Evolutionary conservation across 345 rosid genomes (phyloP), one percentile per base, ranked within the genome.

Genomic region (Triadica sebifera): DNA sequence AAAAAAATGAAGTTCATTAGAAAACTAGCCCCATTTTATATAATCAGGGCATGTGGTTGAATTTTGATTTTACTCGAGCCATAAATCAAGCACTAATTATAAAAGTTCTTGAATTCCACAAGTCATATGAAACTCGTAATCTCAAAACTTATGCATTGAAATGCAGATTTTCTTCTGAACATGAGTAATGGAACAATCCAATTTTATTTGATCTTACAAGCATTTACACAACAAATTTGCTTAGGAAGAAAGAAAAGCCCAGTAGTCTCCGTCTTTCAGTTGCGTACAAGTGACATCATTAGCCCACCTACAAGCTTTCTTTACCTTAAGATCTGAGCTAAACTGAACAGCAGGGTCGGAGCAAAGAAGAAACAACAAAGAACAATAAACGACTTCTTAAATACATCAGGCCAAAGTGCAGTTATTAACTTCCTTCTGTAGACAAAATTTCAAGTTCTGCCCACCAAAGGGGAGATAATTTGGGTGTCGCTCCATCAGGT

Each of bases 361-460:
- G 10, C 13, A 46, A 50, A 61, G 62, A 51, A 20, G 3, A 60
- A 47, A 60, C 17, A 67, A 43, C 25, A 53, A 41, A 74, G 56
- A 34, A 29, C 47, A 43, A 56, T 56, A n/a, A 75, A 67, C 37
- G 20, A 34, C 50, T 16, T 37, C 50, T 49, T 12, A 4, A 45
- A 37, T 29, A 66, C 67, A 29, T 50, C 47, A 17, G 62, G 45
- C 46, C 62, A 22, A 58, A 16, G 49, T 45, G 22, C 58, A 73
- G 62, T 67, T 52, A 74, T 86, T 78, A 84, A 67, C 78, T 84
- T 77, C 75, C 79, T 63, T 86, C 88, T 6, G 85, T 69, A 41
- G 98, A 86, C 86, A 88, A 71, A 71, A 95, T 90, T 84, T 93
- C 98, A 65, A 95, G 91, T 76, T 95, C 97, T 25, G 97, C 96